These are phyloP conservation scores for Ophiocordyceps robertsii DNA, from an alignment of 2,329 filamentous ascomycete genomes.

Conservation along the genomic window DNA sequence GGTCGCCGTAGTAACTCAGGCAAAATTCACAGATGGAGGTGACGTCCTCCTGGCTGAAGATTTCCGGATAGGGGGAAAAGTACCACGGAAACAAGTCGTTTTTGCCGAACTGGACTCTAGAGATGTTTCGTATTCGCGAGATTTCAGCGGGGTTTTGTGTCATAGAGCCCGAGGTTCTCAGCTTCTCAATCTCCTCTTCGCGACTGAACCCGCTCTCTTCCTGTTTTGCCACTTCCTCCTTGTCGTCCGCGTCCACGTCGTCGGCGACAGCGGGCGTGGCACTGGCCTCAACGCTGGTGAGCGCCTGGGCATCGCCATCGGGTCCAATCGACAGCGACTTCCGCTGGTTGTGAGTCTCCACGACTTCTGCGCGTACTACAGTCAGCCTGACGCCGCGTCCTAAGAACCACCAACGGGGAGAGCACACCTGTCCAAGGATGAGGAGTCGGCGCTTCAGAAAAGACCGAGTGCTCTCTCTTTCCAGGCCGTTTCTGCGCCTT, in stretches of 20 bases:
- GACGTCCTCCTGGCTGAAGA: slow-evolving; percentile 76
- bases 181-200: slow-evolving; percentile 90
- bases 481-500: slow-evolving; percentile 41
- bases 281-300: slow-evolving; percentile 27
- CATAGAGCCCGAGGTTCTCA: slow-evolving; percentile 92
- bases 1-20: slow-evolving; percentile 75
- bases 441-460: slow-evolving; percentile 39
- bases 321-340: slow-evolving; percentile 28
- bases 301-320: slow-evolving; percentile 31
- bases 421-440: slow-evolving; percentile 34
- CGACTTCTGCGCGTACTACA: slow-evolving; percentile 22
- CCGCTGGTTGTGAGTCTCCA: slow-evolving; percentile 30
- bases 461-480: slow-evolving; percentile 41
- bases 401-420: background rate
- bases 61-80: slow-evolving; percentile 90
- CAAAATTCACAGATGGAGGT: slow-evolving; percentile 98
- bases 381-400: background rate
- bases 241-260: slow-evolving; percentile 43
- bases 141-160: slow-evolving; percentile 97
- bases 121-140: slow-evolving; percentile 87
- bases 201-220: slow-evolving; percentile 51
- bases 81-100: slow-evolving; percentile 96
- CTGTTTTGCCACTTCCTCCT: slow-evolving; percentile 28
- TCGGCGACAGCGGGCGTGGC: slow-evolving; percentile 31
- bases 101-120: slow-evolving; percentile 85